These are phyloP conservation scores for Myxozyma sirexii DNA, from an alignment of 805 yeast species.

Conservation along the genomic window DNA sequence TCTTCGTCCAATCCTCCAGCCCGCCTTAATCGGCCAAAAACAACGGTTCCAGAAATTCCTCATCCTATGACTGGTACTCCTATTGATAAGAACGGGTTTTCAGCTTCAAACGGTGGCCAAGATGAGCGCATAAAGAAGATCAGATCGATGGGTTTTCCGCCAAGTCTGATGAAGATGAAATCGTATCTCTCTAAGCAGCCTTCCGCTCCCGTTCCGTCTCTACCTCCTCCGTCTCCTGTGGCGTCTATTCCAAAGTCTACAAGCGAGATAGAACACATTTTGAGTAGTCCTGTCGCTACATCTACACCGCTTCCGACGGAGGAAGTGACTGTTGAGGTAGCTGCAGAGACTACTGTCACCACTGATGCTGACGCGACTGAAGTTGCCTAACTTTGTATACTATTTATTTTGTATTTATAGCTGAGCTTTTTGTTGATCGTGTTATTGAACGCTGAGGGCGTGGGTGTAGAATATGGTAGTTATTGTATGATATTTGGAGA, in stretches of 20 bases:
- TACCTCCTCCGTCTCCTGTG: background rate
- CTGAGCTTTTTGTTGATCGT: too few species aligned
- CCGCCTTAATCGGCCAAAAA: background rate
- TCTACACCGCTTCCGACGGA: slow-evolving; percentile 5
- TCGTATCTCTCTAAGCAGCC: background rate
- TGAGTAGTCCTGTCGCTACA: slow-evolving; percentile 9
- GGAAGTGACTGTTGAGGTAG: background rate
- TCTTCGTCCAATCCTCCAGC: background rate
- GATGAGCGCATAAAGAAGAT: slow-evolving; percentile 31
- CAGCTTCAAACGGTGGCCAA: background rate
- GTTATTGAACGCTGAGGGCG: background rate
- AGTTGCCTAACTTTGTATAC: background rate
- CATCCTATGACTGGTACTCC: background rate
- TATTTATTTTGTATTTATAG: background rate
- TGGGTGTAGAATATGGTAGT: too few species aligned
- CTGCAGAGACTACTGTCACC: background rate
- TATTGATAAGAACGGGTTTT: background rate
- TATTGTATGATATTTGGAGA: too few species aligned
- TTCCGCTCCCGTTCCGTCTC: background rate
- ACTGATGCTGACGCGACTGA: background rate
- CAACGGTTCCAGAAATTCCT: background rate
- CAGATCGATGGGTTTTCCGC: slow-evolving; percentile 40
- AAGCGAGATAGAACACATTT: background rate
- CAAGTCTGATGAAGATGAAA: slow-evolving; percentile 25
- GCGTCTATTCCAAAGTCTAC: background rate